phyloP scores from a whole-genome alignment of 1,139 yeast genomes.

The Fermentozyma sake region DNA sequence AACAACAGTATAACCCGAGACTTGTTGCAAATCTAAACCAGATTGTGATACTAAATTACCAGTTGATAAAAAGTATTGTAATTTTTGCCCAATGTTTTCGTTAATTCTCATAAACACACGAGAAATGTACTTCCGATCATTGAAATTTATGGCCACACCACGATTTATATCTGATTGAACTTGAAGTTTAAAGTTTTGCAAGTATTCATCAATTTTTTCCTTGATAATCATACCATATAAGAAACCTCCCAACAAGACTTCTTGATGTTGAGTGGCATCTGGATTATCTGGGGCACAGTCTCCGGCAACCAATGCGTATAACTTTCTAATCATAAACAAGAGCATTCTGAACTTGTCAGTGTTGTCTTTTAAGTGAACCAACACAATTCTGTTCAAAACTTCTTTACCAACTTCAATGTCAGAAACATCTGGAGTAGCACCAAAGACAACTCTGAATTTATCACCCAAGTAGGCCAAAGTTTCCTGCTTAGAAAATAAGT shows the following conservation, averaged over 20 bases:
- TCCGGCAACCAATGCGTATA: conserved; percentile 92
- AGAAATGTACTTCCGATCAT: conserved; percentile 76
- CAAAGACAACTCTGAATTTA: conserved; percentile 90
- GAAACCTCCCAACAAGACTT: conserved; percentile 92
- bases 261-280: conserved; percentile 99
- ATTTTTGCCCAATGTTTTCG: conserved; percentile 90
- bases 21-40: conserved; percentile 96
- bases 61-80: conserved; percentile 91
- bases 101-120: conserved; percentile 77
- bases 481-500: conserved; percentile 75
- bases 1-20: conserved; percentile 95
- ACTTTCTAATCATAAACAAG: conserved; percentile 90
- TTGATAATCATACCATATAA: conserved; percentile 94
- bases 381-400: conserved; percentile 75
- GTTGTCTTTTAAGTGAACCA: conserved; percentile 76
- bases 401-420: conserved; percentile 91
- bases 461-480: conserved; percentile 92
- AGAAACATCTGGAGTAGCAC: conserved; percentile 80
- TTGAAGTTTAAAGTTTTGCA: conserved; percentile 68
- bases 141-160: conserved; percentile 78
- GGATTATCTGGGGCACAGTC: conserved; percentile 98
- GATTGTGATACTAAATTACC: conserved; percentile 97
- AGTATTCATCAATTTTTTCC: conserved; percentile 92
- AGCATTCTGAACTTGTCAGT: conserved; percentile 81
- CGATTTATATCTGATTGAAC: conserved; percentile 78